Evolutionary conservation across 306 rosid species (phyloP).

Genomic region (Vicia faba): DNA sequence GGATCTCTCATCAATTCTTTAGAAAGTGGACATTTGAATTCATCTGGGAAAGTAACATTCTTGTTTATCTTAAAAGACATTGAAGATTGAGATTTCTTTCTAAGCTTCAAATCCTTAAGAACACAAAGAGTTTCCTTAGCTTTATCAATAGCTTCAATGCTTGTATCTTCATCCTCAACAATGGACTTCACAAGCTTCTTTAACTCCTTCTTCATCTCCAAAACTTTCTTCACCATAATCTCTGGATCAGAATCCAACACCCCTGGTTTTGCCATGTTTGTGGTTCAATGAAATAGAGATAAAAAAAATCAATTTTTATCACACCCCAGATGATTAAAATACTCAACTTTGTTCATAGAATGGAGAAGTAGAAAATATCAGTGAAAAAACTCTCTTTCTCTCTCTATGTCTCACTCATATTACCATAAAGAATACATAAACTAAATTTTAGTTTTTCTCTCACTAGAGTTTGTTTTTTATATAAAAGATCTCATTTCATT

Average conservation of each 20-base stretch:
- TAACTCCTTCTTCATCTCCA: slow-evolving; percentile 79
- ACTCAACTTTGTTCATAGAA: slow-evolving; percentile 33
- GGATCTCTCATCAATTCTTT: slow-evolving; percentile 94
- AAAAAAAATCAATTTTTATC: slow-evolving; percentile 10
- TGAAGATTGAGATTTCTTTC: slow-evolving; percentile 40
- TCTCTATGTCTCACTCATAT: background rate
- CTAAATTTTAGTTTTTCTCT: slow-evolving; percentile 14
- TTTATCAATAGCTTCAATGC: slow-evolving; percentile 58
- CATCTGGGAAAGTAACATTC: slow-evolving; percentile 58
- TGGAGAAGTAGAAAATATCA: slow-evolving; percentile 47
- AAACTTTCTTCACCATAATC: slow-evolving; percentile 49
- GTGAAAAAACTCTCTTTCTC: slow-evolving; percentile 21
- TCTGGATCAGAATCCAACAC: slow-evolving; percentile 66
- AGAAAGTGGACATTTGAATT: slow-evolving; percentile 83
- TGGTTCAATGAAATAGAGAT: slow-evolving; percentile 11
- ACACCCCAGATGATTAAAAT: slow-evolving; percentile 10
- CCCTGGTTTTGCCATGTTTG: slow-evolving; percentile 71
- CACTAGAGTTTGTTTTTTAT: slow-evolving; percentile 29
- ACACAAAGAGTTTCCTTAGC: slow-evolving; percentile 59
- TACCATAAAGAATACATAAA: background rate
- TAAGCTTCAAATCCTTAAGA: slow-evolving; percentile 64
- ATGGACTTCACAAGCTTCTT: slow-evolving; percentile 65
- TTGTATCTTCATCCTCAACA: slow-evolving; percentile 58
- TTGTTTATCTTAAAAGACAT: slow-evolving; percentile 52
- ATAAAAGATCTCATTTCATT: slow-evolving; percentile 23